Percentiles rank a stretch among this genome's conserved stretches.
These are phyloP conservation scores for Tetrahymena malaccensis DNA, from an alignment of 73 alveolate genomes.

Conservation along the genomic window DNA sequence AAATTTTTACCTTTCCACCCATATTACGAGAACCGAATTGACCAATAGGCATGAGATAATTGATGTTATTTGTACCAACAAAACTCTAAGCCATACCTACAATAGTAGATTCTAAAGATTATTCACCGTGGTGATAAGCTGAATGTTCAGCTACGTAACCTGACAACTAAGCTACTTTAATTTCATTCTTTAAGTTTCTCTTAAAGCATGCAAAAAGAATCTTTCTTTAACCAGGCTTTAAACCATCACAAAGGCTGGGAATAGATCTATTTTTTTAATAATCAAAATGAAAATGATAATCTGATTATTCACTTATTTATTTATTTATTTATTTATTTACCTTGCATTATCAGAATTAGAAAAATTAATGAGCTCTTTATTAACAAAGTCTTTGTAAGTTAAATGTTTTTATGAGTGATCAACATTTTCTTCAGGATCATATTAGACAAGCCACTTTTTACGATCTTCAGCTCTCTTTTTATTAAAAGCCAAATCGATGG, in stretches of 20 bases:
- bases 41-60: slow-evolving; percentile 93
- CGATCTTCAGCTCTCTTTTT: slow-evolving; percentile 95
- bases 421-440: slow-evolving; percentile 64
- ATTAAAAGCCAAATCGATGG: slow-evolving; percentile 96
- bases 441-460: slow-evolving; percentile 88
- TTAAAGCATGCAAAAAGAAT: slow-evolving; percentile 84
- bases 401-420: slow-evolving; percentile 68
- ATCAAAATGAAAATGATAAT: too few species aligned
- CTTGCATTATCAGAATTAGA: slow-evolving; percentile 86
- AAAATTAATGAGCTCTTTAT: slow-evolving; percentile 92
- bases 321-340: background rate
- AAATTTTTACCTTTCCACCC: slow-evolving; percentile 77
- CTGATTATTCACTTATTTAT: background rate
- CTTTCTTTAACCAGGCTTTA: slow-evolving; percentile 96
- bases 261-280: slow-evolving; percentile 82
- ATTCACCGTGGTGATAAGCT: slow-evolving; percentile 99
- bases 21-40: slow-evolving; percentile 96
- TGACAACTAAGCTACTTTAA: slow-evolving; percentile 95
- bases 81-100: slow-evolving; percentile 98
- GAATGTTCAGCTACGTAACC: slow-evolving; percentile 97
- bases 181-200: slow-evolving; percentile 76
- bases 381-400: slow-evolving; percentile 48
- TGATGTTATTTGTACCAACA: slow-evolving; percentile 96
- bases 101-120: slow-evolving; percentile 81
- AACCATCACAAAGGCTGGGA: slow-evolving; percentile 95